Conservation (phyloP, 2,329 filamentous ascomycete species). For the Emmonsia crescens region DNA sequence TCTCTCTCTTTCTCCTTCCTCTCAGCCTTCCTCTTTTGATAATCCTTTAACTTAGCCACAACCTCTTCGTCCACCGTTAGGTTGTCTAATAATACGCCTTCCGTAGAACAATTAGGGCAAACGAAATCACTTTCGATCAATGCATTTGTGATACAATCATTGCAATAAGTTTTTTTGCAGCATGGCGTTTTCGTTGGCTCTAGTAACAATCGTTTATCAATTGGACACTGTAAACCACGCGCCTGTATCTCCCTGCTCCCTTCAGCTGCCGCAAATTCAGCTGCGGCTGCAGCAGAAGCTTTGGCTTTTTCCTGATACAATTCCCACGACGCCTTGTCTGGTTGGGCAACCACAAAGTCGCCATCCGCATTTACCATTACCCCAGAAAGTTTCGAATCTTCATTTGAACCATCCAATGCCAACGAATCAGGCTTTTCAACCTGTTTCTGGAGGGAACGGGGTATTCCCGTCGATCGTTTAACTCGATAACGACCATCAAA, state of each 20-base stretch:
- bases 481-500: constrained; percentile 89
- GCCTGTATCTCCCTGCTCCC: constrained; percentile 81
- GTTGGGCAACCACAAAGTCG: constrained; percentile 92
- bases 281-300: constrained; percentile 69
- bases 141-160: constrained; percentile 98
- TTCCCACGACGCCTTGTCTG: constrained; percentile 93
- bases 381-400: constrained; percentile 71
- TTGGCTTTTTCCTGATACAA: constrained; percentile 92
- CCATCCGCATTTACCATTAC: constrained; percentile 98
- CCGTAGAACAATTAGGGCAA: constrained; percentile 82
- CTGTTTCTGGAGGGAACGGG: constrained; percentile 86
- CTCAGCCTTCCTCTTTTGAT: constrained; percentile 45
- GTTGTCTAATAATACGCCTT: constrained; percentile 88
- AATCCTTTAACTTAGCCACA: constrained; percentile 66
- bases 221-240: constrained; percentile 78
- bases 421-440: constrained; percentile 80
- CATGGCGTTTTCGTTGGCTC: constrained; percentile 98
- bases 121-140: constrained; percentile 96
- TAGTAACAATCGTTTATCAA: constrained; percentile 97
- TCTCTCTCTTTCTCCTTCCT: constrained; percentile 28
- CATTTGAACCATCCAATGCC: constrained; percentile 61
- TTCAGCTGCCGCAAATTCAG: constrained; percentile 64
- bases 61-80: constrained; percentile 72
- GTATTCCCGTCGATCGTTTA: constrained; percentile 94
- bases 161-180: constrained; percentile 97